Evolutionary conservation across 2,329 filamentous ascomycete genomes (phyloP).

Genomic region (Aureobasidium uvarum): DNA sequence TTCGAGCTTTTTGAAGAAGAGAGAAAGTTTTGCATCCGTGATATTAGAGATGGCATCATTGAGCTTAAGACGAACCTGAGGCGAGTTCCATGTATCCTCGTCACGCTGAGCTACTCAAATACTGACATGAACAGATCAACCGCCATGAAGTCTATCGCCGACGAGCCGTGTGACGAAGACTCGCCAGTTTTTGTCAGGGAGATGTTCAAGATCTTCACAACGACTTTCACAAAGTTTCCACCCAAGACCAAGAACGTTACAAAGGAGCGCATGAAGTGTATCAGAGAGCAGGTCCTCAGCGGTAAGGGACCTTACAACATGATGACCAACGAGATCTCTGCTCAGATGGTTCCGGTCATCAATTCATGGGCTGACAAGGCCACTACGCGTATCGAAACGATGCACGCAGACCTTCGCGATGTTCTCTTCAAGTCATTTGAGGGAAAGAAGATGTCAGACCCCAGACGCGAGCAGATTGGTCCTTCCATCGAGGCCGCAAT

Average conservation of each 20-base stretch:
- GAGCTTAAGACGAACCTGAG: not conserved
- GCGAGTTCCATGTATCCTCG: not conserved
- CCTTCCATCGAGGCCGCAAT: not conserved
- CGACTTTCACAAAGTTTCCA: not conserved
- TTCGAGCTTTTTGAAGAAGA: not conserved
- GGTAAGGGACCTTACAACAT: not conserved
- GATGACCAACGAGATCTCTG: not conserved
- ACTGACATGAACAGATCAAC: not conserved
- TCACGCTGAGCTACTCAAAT: not conserved
- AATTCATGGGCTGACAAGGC: not conserved
- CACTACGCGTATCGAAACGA: not conserved
- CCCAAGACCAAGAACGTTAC: not conserved
- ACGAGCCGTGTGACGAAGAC: not conserved
- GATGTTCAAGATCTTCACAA: not conserved
- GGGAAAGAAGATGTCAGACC: slow-evolving; percentile 12
- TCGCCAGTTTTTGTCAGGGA: not conserved
- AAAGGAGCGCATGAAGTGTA: not conserved
- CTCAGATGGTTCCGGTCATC: not conserved
- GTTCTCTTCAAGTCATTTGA: slow-evolving; percentile 7
- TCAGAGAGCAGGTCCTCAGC: not conserved
- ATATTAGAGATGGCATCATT: not conserved
- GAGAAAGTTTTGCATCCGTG: not conserved
- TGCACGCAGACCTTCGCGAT: not conserved
- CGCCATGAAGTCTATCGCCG: not conserved
- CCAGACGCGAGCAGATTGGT: slow-evolving; percentile 3